These are phyloP conservation scores for Kuraishia molischiana DNA, from an alignment of 805 yeast genomes.

Conservation along the genomic window DNA sequence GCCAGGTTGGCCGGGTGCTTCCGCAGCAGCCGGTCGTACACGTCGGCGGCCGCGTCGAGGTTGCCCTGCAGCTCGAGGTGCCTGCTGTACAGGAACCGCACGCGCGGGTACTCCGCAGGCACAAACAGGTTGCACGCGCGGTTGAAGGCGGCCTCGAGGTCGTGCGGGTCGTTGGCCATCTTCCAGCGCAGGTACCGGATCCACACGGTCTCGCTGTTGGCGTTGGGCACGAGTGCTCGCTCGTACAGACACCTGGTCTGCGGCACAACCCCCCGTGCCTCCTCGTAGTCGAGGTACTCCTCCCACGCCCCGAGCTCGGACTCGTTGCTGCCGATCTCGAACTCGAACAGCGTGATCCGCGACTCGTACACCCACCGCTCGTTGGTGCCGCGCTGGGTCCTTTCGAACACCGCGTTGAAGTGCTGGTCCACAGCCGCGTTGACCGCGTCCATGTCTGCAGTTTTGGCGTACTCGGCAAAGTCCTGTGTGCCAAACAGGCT, in stretches of 20 bases:
- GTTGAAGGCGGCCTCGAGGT: slow-evolving; percentile 29
- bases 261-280: slow-evolving; percentile 13
- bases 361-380: slow-evolving; percentile 69
- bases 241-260: slow-evolving; percentile 48
- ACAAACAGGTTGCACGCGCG: slow-evolving; percentile 36
- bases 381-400: slow-evolving; percentile 43
- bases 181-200: slow-evolving; percentile 47
- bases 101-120: slow-evolving; percentile 13
- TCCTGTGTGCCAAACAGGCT: slow-evolving; percentile 14
- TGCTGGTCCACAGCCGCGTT: slow-evolving; percentile 32
- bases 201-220: slow-evolving; percentile 58
- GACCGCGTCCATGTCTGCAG: slow-evolving; percentile 28
- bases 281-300: slow-evolving; percentile 45
- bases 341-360: slow-evolving; percentile 45
- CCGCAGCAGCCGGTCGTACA: slow-evolving; percentile 10
- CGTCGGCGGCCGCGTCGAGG: slow-evolving; percentile 9
- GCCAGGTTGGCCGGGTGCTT: no score
- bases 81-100: slow-evolving; percentile 20
- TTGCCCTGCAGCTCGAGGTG: slow-evolving; percentile 12
- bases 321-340: slow-evolving; percentile 39
- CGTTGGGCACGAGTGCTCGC: slow-evolving; percentile 63
- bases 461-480: slow-evolving; percentile 18
- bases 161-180: slow-evolving; percentile 16
- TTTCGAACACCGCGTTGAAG: slow-evolving; percentile 29
- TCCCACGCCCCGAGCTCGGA: slow-evolving; percentile 48